Conservation (phyloP, 192 early-diverging fungal species). For the Pilobolus umbonatus region DNA sequence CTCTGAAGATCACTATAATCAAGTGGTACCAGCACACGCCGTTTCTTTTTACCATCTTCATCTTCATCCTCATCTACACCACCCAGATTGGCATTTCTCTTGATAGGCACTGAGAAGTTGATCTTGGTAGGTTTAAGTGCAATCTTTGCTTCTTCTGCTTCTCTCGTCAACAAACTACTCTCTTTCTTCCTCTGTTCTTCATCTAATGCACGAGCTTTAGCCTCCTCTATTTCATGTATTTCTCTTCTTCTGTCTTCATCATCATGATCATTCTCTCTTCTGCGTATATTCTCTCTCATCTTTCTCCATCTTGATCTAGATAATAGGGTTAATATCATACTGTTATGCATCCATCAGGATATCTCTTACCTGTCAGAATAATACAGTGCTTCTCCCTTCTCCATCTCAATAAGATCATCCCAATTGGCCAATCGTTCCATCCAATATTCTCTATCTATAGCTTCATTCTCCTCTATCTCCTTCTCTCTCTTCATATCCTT, state of each 20-base stretch:
- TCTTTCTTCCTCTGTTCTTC: constrained; percentile 18
- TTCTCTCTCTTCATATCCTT: constrained; percentile 42
- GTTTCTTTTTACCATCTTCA: constrained; percentile 41
- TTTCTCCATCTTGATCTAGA: constrained; percentile 70
- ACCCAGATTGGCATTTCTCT: constrained; percentile 26
- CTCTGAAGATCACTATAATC: constrained; percentile 46
- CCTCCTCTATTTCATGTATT: constrained; percentile 29
- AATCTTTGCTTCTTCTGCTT: constrained; percentile 25
- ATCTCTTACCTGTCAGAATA: constrained; percentile 69
- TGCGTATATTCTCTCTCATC: constrained; percentile 49
- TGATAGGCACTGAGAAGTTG: constrained; percentile 28
- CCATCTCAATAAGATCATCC: constrained; percentile 69
- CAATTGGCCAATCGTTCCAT: constrained; percentile 50
- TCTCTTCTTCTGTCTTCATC: constrained; percentile 38
- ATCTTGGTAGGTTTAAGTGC: constrained; percentile 23
- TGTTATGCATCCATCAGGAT: too few relatives aligned
- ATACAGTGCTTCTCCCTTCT: constrained; percentile 61
- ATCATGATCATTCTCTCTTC: constrained; percentile 67
- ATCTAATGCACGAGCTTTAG: constrained; percentile 31
- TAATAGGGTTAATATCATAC: neutral
- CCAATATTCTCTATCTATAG: constrained; percentile 37
- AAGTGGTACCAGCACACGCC: constrained; percentile 43
- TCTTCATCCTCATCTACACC: constrained; percentile 49
- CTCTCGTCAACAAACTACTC: constrained; percentile 1
- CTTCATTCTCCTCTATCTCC: constrained; percentile 36